Base-by-base conservation (phyloP, 345 rosid genomes). In the Murraya koenigii region DNA sequence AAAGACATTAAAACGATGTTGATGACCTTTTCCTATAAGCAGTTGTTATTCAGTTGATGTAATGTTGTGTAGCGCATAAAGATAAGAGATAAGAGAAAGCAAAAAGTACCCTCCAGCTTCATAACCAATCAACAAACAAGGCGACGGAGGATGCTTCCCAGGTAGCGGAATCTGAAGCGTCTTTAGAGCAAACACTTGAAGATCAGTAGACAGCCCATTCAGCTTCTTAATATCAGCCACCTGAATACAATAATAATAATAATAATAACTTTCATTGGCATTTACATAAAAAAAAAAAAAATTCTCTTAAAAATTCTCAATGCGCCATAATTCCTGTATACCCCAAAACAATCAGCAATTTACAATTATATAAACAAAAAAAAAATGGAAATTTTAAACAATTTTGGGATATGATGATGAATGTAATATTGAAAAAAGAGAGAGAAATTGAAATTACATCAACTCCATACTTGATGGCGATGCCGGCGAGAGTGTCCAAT, bases 401-500 rank as follows among this genome's bases (percentile, higher is more conserved):
- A 11, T 13, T 0, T 22, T 8, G n/a, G 6, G 11, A 1, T 14
- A 2, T 15, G 17, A 66, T 44, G 23, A 1, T 20, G 52, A 33
- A 19, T 1, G 39, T 7, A 30, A 6, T 8, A 22, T 6, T 22
- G 7, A 32, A 1, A 10, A 1, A 9, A 19, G 63, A 8, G 33
- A 8, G 23, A 17, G 14, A 35, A 67, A 28, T 28, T 32, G 56
- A 65, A 59, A 47, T 62, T 81, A 91, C 99, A 96, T 95, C 98
- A 44, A 95, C 98, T 5, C 99, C 99, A 69, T 95, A 95, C 76
- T 89, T 91, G 41, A 95, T 95, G 66, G 99, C 99, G 44, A 95
- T 84, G 38, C 99, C 99, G 55, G 97, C 99, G 11, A 95, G 95
- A 71, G 99, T 95, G 73, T 95, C 97, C 64, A 89, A 79, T 71